A percentile compares a stretch with the other conserved stretches of the same genome.
Conservation (phyloP, 257 asterid genomes). For the Orobanche coerulescens region DNA sequence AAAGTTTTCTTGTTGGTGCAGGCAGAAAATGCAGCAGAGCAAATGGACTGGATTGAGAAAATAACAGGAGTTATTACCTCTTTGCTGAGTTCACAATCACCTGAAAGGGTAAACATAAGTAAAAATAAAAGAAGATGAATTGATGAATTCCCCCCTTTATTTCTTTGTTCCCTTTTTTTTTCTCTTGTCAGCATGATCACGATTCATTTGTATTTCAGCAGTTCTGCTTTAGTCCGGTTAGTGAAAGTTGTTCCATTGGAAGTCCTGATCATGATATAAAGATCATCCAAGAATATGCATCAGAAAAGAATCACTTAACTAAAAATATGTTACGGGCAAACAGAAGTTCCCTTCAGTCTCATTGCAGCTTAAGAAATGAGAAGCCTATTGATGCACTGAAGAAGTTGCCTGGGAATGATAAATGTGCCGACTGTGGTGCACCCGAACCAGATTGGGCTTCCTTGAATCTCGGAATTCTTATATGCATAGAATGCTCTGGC, state of each 20-base stretch:
- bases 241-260: slow-evolving; percentile 47
- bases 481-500: slow-evolving; percentile 90
- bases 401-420: slow-evolving; percentile 77
- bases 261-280: slow-evolving; percentile 44
- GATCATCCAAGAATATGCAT: slow-evolving; percentile 33
- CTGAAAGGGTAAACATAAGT: slow-evolving; percentile 53
- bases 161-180: not conserved
- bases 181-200: slow-evolving; percentile 15
- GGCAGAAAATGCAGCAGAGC: slow-evolving; percentile 77
- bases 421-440: slow-evolving; percentile 95
- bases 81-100: slow-evolving; percentile 56
- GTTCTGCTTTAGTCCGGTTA: slow-evolving; percentile 49
- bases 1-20: slow-evolving; percentile 28
- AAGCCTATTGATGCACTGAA: slow-evolving; percentile 60
- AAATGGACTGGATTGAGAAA: slow-evolving; percentile 84
- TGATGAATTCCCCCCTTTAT: not conserved
- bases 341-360: slow-evolving; percentile 47
- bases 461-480: slow-evolving; percentile 77
- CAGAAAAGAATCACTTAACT: slow-evolving; percentile 39
- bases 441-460: slow-evolving; percentile 97
- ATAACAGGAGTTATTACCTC: slow-evolving; percentile 82
- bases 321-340: slow-evolving; percentile 50
- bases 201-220: slow-evolving; percentile 30
- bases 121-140: not conserved
- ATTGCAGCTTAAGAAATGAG: slow-evolving; percentile 36